Conservation (phyloP, 306 rosid species). For the Chamaecrista fasciculata region DNA sequence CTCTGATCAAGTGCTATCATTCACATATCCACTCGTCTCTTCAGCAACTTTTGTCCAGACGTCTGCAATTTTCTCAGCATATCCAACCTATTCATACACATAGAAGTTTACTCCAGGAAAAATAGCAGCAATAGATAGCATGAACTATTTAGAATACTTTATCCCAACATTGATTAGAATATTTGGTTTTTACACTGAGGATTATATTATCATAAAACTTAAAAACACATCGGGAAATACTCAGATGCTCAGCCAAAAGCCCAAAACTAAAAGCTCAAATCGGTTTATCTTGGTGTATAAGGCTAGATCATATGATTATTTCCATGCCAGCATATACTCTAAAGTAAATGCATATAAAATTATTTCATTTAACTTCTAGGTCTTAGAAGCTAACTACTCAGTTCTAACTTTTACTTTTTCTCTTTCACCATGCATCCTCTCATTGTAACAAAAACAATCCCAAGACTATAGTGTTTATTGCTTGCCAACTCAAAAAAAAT, state of each 20-base stretch:
- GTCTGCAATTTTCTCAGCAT: constrained; percentile 88
- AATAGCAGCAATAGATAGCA: constrained; percentile 13
- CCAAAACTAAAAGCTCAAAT: neutral
- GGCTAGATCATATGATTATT: neutral
- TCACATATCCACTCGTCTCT: constrained; percentile 61
- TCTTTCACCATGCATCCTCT: neutral
- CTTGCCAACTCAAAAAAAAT: neutral
- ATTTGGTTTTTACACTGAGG: neutral
- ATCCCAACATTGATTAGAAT: neutral
- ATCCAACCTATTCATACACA: constrained; percentile 68
- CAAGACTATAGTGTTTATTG: neutral
- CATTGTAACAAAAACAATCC: neutral
- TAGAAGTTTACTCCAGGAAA: neutral
- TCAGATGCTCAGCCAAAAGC: neutral
- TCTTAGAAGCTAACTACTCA: neutral
- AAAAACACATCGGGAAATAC: neutral
- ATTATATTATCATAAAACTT: neutral
- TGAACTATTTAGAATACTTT: neutral
- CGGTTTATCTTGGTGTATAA: neutral
- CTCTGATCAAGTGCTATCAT: constrained; percentile 52
- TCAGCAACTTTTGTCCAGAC: constrained; percentile 90
- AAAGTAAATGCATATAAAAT: neutral
- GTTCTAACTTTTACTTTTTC: neutral
- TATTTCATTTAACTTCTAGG: neutral
- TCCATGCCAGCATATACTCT: neutral